These are phyloP conservation scores for Rhododendron williamsianum DNA, from an alignment of 148 eudicot species.

Conservation along the genomic window DNA sequence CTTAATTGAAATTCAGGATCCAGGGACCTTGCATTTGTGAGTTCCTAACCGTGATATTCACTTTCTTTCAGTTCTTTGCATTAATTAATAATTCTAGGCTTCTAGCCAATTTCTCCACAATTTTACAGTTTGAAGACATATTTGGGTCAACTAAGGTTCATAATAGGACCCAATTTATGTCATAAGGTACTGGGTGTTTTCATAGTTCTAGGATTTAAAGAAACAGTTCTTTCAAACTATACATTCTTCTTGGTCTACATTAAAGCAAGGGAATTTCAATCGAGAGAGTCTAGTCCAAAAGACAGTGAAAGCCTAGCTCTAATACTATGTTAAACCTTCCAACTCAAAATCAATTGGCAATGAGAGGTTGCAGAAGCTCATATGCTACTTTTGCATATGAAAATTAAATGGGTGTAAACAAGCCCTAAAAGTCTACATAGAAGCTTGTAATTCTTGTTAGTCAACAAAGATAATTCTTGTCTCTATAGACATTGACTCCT, in stretches of 20 bases:
- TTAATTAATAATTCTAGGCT: neutral
- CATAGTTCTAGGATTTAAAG: no score
- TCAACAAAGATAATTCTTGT: neutral
- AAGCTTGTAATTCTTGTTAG: neutral
- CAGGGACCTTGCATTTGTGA: neutral
- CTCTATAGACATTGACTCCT: neutral
- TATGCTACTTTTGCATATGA: neutral
- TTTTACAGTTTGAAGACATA: neutral
- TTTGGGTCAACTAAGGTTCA: no score
- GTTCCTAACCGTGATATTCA: neutral
- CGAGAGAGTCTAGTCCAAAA: neutral
- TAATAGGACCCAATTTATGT: no score
- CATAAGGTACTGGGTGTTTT: no score
- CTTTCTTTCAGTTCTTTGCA: neutral
- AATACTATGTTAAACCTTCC: neutral
- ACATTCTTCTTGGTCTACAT: no score
- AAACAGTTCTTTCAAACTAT: no score
- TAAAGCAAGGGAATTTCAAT: no score
- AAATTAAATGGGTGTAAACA: neutral
- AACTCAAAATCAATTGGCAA: neutral
- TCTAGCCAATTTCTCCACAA: neutral
- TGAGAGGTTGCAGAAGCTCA: neutral
- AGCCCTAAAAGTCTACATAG: neutral
- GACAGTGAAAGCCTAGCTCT: neutral
- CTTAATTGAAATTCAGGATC: neutral